These are phyloP conservation scores for Globisporangium solare DNA, from an alignment of 352 stramenopile genomes.

Conservation along the genomic window DNA sequence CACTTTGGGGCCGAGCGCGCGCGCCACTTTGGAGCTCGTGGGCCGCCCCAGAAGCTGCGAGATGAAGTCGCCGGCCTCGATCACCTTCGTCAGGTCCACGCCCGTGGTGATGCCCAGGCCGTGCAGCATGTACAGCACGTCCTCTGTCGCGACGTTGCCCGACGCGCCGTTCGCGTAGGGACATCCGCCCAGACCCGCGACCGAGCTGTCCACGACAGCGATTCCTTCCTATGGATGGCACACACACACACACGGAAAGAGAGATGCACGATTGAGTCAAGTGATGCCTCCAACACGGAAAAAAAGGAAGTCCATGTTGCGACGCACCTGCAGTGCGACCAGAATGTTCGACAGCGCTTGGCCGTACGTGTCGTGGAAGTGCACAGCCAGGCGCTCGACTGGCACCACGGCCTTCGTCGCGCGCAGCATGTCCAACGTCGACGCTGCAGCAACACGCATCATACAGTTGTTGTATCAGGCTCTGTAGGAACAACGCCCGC, in stretches of 20 bases:
- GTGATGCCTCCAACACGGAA: no score
- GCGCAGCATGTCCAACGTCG: conserved; percentile 77
- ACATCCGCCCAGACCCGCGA: conserved; percentile 94
- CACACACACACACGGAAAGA: not conserved
- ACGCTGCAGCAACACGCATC: conserved; percentile 32
- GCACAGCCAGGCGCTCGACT: conserved; percentile 87
- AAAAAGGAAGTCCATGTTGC: not conserved
- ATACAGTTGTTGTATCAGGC: no score
- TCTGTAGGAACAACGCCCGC: no score
- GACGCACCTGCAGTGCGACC: conserved; percentile 70
- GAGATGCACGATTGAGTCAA: not conserved
- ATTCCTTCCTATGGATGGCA: conserved; percentile 84
- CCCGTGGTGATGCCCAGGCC: conserved; percentile 93
- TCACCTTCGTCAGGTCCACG: conserved; percentile 91
- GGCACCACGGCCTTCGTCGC: conserved; percentile 77
- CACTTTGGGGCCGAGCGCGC: conserved; percentile 48
- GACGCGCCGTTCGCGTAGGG: conserved; percentile 95
- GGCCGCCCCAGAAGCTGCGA: conserved; percentile 62
- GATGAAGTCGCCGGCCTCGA: conserved; percentile 89
- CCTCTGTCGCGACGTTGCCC: conserved; percentile 96
- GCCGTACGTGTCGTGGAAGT: conserved; percentile 98
- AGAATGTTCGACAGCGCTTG: conserved; percentile 96
- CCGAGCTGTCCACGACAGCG: conserved; percentile 92
- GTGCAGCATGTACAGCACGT: conserved; percentile 97
- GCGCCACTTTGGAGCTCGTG: conserved; percentile 88